These are phyloP conservation scores for Astrocystis sublimbata DNA, from an alignment of 495 filamentous ascomycete species.

Conservation along the genomic window DNA sequence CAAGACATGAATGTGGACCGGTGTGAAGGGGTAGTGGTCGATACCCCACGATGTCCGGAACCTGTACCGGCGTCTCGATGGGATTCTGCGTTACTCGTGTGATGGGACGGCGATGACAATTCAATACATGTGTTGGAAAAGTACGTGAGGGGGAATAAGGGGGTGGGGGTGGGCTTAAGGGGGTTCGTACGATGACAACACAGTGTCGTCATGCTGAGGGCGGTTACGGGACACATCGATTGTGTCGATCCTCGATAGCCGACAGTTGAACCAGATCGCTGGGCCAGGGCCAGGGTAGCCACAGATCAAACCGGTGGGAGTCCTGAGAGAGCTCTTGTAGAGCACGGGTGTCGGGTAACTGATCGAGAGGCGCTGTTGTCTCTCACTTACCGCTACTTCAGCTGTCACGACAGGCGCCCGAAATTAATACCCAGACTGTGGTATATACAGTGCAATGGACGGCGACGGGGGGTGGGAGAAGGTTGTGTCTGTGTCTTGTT, in stretches of 20 bases:
- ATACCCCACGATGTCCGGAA: not conserved
- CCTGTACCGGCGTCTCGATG: not conserved
- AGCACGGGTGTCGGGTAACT: not conserved
- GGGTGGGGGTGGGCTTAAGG: not conserved
- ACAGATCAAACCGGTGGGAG: no score
- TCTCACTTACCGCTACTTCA: constrained; percentile 20
- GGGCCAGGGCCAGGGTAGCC: constrained; percentile 27
- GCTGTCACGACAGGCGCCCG: constrained; percentile 13
- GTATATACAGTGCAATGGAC: not conserved
- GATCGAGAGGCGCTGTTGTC: constrained; percentile 3
- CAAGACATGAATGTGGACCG: not conserved
- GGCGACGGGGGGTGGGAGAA: not conserved
- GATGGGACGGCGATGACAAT: not conserved
- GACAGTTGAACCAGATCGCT: constrained; percentile 36
- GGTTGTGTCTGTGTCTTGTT: no score
- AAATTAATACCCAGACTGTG: not conserved
- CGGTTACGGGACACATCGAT: constrained; percentile 5
- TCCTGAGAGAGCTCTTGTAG: no score
- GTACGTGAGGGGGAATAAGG: not conserved
- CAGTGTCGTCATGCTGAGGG: constrained; percentile 1
- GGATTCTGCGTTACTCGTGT: not conserved
- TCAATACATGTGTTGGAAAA: not conserved
- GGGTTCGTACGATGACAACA: constrained; percentile 4
- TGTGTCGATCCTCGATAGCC: constrained; percentile 31
- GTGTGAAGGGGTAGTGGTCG: not conserved